Evolutionary conservation across 495 filamentous ascomycete genomes (phyloP), one percentile per base, ranked within the genome.

Genomic region (Daldinia grandis): DNA sequence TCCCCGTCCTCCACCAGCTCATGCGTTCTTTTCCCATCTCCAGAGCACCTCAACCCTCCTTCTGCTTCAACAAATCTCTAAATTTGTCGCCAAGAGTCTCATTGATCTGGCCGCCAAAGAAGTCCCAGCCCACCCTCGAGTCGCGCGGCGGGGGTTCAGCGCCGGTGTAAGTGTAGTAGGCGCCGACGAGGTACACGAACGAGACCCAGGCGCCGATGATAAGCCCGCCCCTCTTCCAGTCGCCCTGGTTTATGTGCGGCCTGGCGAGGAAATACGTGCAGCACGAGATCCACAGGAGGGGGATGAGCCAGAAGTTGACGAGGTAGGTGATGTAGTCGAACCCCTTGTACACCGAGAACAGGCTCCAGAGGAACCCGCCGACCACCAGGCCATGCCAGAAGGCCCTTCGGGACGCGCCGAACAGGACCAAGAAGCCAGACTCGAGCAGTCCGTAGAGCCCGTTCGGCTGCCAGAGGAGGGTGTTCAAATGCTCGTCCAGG

Each of bases 401-500:
- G 12, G 38, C 21, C 6, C 14, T 31, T 37, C 66, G 42, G 24
- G 25, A 2, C 31, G 1, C 2, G 9, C 12, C 17, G 15, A 24
- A 69, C n/a, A 31, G 1, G 0, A 4, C 3, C 19, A 14, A 9
- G 30, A 55, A 7, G 1, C 47, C 4, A n/a, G 3, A 4, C 8
- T 25, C 30, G 4, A 65, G 3, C 9, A 57, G 5, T 4, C 24
- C 62, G 21, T 42, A 7, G 0, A 71, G 27, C 10, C 62, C 62
- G 27, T 58, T 66, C 14, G 51, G 14, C 17, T 21, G 15, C 4
- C n/a, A 17, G 27, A 21, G 0, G 12, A 65, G 31, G 10, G 21
- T 17, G 8, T 49, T 0, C 21, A 75, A 25, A 42, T 77, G 75
- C 2, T 49, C 14, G 4, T 77, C 65, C n/a, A 77, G 47, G 5